These are phyloP conservation scores for Rhodamnia argentea DNA, from an alignment of 345 rosid species.

Conservation along the genomic window DNA sequence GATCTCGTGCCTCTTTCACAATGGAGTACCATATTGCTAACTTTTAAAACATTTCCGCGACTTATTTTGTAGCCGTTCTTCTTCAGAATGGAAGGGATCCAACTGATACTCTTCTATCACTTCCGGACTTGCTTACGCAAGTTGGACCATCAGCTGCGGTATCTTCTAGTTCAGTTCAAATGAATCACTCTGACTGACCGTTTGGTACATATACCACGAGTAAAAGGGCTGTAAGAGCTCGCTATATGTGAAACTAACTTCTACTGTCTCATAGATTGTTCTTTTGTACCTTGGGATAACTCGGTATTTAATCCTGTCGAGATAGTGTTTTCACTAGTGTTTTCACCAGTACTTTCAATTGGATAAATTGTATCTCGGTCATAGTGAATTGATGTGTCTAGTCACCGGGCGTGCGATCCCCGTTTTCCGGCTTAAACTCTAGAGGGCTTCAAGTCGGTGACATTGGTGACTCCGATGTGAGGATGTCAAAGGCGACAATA, in stretches of 20 bases:
- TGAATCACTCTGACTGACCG: background rate
- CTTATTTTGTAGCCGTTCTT: background rate
- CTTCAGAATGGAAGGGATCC: background rate
- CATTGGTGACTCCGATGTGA: background rate
- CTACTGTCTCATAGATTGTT: too few species aligned
- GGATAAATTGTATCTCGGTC: background rate
- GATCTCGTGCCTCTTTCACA: background rate
- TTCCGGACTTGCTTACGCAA: background rate
- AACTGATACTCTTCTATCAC: background rate
- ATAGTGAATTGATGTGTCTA: background rate
- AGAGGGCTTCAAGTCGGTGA: rapidly evolving
- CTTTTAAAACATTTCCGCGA: background rate
- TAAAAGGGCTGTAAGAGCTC: background rate
- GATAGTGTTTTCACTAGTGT: background rate
- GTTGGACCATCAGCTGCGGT: background rate
- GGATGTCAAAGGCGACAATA: background rate
- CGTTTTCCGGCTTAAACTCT: background rate
- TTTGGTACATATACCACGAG: background rate
- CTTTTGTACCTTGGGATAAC: background rate
- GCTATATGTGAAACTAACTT: background rate
- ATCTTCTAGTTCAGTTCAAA: background rate
- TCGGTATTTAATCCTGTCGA: background rate
- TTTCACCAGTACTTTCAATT: background rate
- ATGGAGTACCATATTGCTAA: background rate
- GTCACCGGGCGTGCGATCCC: background rate